Base-by-base conservation (phyloP, 306 rosid species). In the Medicago arabica region DNA sequence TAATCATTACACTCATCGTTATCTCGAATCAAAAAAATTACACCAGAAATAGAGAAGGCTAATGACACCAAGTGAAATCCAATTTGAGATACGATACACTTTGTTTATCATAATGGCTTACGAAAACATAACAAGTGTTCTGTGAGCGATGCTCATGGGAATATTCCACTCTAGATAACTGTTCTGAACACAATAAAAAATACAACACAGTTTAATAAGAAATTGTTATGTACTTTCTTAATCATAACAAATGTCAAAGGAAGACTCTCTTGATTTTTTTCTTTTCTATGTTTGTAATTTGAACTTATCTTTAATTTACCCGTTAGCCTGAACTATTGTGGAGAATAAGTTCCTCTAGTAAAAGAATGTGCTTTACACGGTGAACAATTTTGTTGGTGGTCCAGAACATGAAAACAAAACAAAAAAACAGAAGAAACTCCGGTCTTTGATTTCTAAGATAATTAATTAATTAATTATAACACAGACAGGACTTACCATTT, bases 81-180 rank as follows among this genome's bases (percentile, higher is more conserved):
- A 28, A 28, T 28, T 28, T 28, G 31, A 28, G 31, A 28, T 28
- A 28, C 31, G 4, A 28, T 28, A 28, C 31, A 70, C 76, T 57
- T 65, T 75, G 44, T 18, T 66, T 19, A 44, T 53, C 14, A 68
- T 41, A 70, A 74, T 41, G 62, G 58, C 63, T 25, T 47, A 65
- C 23, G 31, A 72, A 67, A 73, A 7, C 34, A 62, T 71, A 49
- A 62, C 67, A 10, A 43, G 40, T 67, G 69, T 62, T 21, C 4
- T 47, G 21, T 23, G 21, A 34, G 47, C 59, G 34, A 23, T 67
- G 72, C 36, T 44, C 44, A 17, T 60, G 44, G 51, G 61, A 50
- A 49, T 69, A 38, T 58, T 46, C 67, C 55, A 59, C 44, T 57
- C 9, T 68, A 61, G 3, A 8, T 23, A 53, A 3, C 36, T 2